phyloP scores from a whole-genome alignment of 2,329 filamentous ascomycete species.

The Diaporthe amygdali region DNA sequence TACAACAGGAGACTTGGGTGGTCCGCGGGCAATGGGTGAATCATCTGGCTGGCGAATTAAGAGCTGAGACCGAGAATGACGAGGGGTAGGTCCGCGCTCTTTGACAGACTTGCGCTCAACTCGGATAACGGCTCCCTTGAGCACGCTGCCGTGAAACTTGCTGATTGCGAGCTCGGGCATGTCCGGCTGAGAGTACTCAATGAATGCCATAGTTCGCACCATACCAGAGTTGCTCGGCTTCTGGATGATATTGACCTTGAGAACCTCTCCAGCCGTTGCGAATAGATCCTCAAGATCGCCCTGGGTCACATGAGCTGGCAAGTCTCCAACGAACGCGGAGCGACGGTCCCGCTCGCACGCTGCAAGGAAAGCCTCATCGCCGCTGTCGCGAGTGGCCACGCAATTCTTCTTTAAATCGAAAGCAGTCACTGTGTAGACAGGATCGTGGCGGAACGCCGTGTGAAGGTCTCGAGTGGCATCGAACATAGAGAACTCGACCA shows the following conservation, averaged over 20 bases:
- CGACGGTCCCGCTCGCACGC: conserved; percentile 40
- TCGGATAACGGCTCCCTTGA: conserved; percentile 18
- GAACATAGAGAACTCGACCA: conserved; percentile 57
- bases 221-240: conserved; percentile 28
- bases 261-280: conserved; percentile 33
- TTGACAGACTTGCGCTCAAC: conserved; percentile 27
- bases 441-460: conserved; percentile 40
- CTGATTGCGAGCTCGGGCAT: conserved; percentile 26
- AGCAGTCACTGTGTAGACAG: conserved; percentile 35
- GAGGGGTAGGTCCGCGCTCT: conserved; percentile 16
- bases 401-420: conserved; percentile 38
- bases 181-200: conserved; percentile 29
- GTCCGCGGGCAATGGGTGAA: not conserved
- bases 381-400: conserved; percentile 29
- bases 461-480: conserved; percentile 56
- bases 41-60: conserved; percentile 5
- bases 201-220: conserved; percentile 37
- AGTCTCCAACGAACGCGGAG: conserved; percentile 39
- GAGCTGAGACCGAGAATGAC: conserved; percentile 16
- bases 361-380: conserved; percentile 36
- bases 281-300: conserved; percentile 32
- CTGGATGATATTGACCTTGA: conserved; percentile 35
- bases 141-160: conserved; percentile 15
- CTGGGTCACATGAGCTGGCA: conserved; percentile 33
- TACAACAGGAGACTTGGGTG: not conserved